A percentile compares a stretch with the other conserved stretches of the same genome.
Conservation (phyloP, 805 yeast genomes). For the Metschnikowia matae region DNA sequence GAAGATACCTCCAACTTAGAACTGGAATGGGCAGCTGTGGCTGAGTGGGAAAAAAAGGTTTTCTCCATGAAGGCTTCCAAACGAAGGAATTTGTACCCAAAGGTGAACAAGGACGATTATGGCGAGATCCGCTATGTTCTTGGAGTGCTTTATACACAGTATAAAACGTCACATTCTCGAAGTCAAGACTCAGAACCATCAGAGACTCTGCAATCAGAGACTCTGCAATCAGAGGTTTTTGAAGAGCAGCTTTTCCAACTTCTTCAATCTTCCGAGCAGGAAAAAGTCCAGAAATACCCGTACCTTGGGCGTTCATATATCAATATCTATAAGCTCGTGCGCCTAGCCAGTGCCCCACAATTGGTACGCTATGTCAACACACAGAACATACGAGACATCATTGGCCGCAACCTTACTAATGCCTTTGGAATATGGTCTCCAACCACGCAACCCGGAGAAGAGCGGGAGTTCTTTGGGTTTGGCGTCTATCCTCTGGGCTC, state of each 20-base stretch:
- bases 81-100: constrained; percentile 29
- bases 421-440: constrained; percentile 68
- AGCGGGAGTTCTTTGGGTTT: constrained; percentile 55
- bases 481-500: constrained; percentile 61
- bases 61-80: constrained; percentile 34
- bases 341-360: constrained; percentile 32
- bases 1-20: constrained; percentile 11
- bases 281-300: constrained; percentile 45
- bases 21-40: constrained; percentile 36
- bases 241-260: constrained; percentile 27
- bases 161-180: constrained; percentile 8
- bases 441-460: constrained; percentile 35
- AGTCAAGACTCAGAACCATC: not conserved
- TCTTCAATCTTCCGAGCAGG: constrained; percentile 51
- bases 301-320: constrained; percentile 45
- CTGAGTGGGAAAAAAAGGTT: constrained; percentile 34
- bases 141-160: constrained; percentile 10
- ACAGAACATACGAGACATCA: constrained; percentile 39
- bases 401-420: constrained; percentile 61
- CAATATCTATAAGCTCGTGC: constrained; percentile 46
- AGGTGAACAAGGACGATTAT: constrained; percentile 51
- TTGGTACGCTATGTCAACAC: constrained; percentile 36
- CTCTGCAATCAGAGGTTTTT: not conserved
- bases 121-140: constrained; percentile 48
- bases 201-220: not conserved